Conservation (phyloP, 345 rosid species). For the Moricandia moricandioides region DNA sequence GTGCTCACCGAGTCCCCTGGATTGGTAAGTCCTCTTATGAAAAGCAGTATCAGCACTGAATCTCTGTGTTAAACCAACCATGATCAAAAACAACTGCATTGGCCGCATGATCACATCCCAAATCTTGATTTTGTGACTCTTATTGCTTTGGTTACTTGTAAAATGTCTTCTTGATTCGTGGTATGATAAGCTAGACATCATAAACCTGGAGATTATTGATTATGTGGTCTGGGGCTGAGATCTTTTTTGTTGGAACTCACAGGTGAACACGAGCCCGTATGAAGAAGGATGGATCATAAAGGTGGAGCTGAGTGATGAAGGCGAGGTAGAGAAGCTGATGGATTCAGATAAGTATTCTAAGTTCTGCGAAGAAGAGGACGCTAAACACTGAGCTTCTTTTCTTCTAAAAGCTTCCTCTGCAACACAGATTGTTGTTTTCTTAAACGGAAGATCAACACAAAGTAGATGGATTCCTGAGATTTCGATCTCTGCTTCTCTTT, state of each 20-base stretch:
- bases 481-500: not conserved
- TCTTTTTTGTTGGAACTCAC: not conserved
- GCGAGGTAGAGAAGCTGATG: conserved; percentile 71
- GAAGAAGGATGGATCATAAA: conserved; percentile 85
- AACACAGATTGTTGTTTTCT: not conserved
- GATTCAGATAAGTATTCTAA: conserved; percentile 71
- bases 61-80: not conserved
- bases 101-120: no score
- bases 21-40: conserved; percentile 54
- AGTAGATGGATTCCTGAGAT: not conserved
- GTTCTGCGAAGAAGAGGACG: conserved; percentile 95
- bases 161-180: no score
- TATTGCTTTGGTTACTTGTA: no score
- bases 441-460: no score
- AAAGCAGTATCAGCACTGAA: not conserved
- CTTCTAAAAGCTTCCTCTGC: not conserved
- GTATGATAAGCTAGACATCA: no score
- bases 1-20: conserved; percentile 63
- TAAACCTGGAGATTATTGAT: no score
- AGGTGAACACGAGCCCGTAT: conserved; percentile 88
- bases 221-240: no score
- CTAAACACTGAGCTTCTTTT: conserved; percentile 52
- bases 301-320: conserved; percentile 55
- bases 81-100: not conserved
- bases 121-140: no score